Conservation (phyloP, 257 asterid species). For the Osmanthus fragrans region DNA sequence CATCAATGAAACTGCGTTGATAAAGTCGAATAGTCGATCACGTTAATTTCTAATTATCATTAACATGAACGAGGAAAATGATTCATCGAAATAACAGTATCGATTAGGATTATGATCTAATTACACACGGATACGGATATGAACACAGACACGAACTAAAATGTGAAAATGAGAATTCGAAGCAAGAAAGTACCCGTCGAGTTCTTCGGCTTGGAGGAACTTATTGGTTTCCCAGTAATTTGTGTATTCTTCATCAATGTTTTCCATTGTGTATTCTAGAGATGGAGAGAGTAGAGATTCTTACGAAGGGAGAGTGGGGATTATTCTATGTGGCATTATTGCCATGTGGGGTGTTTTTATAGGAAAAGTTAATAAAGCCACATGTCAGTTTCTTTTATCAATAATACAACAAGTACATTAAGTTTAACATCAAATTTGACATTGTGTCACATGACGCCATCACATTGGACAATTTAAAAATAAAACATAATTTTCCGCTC, state of each 20-base stretch:
- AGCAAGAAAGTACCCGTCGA: constrained; percentile 37
- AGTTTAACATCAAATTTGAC: too few species aligned
- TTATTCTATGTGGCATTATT: constrained; percentile 1
- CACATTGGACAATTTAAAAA: too few species aligned
- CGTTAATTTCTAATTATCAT: not conserved
- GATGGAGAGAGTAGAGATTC: constrained; percentile 2
- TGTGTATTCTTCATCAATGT: constrained; percentile 41
- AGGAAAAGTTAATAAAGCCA: not conserved
- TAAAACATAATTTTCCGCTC: too few species aligned
- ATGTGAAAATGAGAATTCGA: not conserved
- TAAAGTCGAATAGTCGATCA: not conserved
- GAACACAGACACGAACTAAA: too few species aligned
- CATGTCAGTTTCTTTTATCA: not conserved
- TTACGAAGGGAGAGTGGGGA: constrained; percentile 4
- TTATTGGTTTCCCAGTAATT: constrained; percentile 60
- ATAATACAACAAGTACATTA: too few species aligned
- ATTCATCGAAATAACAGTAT: too few species aligned
- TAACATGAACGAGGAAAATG: not conserved
- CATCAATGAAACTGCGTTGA: constrained; percentile 49
- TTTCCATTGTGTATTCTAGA: constrained; percentile 38
- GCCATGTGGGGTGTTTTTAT: not conserved
- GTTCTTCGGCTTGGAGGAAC: constrained; percentile 55
- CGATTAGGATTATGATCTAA: not conserved
- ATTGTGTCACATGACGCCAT: too few species aligned
- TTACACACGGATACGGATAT: not conserved